Conservation (phyloP, 768 basidiomycete genomes). For the Dacryopinax spathularia region DNA sequence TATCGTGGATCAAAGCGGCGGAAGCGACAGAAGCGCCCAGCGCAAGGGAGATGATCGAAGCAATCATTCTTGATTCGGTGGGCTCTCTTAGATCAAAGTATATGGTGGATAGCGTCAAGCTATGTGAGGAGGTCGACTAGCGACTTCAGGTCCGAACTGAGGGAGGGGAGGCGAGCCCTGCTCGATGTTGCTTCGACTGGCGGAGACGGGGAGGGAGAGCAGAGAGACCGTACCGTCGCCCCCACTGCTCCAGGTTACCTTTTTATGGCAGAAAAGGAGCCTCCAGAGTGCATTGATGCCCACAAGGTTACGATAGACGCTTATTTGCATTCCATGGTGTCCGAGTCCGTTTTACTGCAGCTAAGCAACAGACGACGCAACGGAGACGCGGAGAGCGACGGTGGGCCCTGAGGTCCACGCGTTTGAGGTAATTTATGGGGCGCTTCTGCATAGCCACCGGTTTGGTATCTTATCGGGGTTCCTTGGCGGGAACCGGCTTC, state of each 20-base stretch:
- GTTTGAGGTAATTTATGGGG: background rate
- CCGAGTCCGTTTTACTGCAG: too few species aligned
- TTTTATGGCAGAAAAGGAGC: background rate
- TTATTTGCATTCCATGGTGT: background rate
- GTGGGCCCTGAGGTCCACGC: background rate
- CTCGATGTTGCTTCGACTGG: background rate
- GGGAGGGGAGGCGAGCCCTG: background rate
- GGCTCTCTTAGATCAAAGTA: background rate
- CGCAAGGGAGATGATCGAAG: background rate
- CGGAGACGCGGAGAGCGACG: background rate
- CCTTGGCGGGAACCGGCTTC: too few species aligned
- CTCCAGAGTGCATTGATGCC: background rate
- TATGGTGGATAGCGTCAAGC: slow-evolving; percentile 1
- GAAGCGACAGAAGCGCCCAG: background rate
- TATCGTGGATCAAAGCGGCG: slow-evolving; percentile 18
- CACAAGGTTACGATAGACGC: background rate
- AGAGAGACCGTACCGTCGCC: background rate
- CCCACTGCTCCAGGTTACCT: background rate
- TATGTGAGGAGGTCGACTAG: background rate
- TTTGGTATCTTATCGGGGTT: background rate
- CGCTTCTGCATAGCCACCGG: background rate
- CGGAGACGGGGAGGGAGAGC: background rate
- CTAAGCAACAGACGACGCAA: background rate
- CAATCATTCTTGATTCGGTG: background rate
- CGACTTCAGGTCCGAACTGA: too few species aligned